phyloP scores from a whole-genome alignment of 805 yeast genomes.

The Barnettozyma siamensis region DNA sequence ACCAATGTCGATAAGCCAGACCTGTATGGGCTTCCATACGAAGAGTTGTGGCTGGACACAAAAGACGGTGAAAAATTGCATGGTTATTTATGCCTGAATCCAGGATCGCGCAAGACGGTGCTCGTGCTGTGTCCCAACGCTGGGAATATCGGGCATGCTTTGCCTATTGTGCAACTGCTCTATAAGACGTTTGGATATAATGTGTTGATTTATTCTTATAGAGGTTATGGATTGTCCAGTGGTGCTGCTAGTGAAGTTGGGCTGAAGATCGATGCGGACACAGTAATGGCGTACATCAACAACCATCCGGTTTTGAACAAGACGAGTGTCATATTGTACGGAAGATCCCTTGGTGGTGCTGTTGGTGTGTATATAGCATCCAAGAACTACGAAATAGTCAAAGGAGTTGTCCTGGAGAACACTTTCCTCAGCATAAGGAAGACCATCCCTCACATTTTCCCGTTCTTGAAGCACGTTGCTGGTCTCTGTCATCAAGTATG shows the following conservation, averaged over 20 bases:
- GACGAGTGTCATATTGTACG: constrained; percentile 64
- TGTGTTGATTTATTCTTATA: constrained; percentile 78
- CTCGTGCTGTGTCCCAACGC: constrained; percentile 87
- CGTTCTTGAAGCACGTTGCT: constrained; percentile 51
- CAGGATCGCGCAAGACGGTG: constrained; percentile 59
- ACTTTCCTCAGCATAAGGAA: constrained; percentile 75
- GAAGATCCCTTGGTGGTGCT: constrained; percentile 93
- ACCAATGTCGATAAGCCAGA: constrained; percentile 72
- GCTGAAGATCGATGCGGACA: constrained; percentile 73
- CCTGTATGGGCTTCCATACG: constrained; percentile 57
- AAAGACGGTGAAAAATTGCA: constrained; percentile 65
- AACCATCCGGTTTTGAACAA: constrained; percentile 46
- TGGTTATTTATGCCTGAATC: constrained; percentile 55
- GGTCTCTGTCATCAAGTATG: constrained; percentile 71
- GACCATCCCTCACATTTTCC: constrained; percentile 69
- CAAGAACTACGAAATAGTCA: constrained; percentile 41
- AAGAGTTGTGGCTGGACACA: constrained; percentile 55
- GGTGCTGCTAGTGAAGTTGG: constrained; percentile 78
- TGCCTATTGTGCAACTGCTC: constrained; percentile 73
- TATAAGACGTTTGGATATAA: constrained; percentile 60
- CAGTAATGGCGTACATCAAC: constrained; percentile 55
- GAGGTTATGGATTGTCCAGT: constrained; percentile 84
- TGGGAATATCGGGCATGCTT: constrained; percentile 88
- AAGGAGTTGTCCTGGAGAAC: constrained; percentile 76
- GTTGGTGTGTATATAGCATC: constrained; percentile 81